Evolutionary conservation across 805 yeast genomes (phyloP).

Genomic region (Huiozyma naganishii): DNA sequence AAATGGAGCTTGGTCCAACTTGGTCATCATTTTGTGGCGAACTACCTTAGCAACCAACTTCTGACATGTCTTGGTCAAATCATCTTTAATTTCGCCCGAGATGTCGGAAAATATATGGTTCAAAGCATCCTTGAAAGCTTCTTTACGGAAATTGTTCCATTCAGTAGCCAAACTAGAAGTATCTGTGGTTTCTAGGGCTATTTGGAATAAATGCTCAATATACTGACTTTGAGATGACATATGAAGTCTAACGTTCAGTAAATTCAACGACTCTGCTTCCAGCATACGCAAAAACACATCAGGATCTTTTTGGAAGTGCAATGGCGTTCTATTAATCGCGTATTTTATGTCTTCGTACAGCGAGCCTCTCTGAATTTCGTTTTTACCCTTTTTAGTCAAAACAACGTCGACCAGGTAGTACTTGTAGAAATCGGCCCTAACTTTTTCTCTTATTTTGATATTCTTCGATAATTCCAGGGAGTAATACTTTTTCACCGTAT

Average conservation of each 20-base stretch:
- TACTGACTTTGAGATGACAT: slow-evolving; percentile 31
- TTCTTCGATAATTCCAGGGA: slow-evolving; percentile 75
- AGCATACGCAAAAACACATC: slow-evolving; percentile 81
- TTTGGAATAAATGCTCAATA: slow-evolving; percentile 37
- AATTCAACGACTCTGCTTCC: slow-evolving; percentile 77
- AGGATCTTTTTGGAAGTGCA: slow-evolving; percentile 65
- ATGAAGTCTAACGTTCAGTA: slow-evolving; percentile 53
- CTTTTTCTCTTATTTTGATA: slow-evolving; percentile 66
- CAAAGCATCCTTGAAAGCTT: slow-evolving; percentile 56
- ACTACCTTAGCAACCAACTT: slow-evolving; percentile 56
- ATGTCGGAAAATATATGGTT: slow-evolving; percentile 56
- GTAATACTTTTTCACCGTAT: slow-evolving; percentile 62
- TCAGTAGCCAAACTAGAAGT: slow-evolving; percentile 61
- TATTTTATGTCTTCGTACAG: slow-evolving; percentile 86
- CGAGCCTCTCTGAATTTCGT: slow-evolving; percentile 67
- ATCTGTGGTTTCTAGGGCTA: slow-evolving; percentile 63
- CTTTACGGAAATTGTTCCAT: slow-evolving; percentile 73
- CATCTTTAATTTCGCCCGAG: slow-evolving; percentile 71
- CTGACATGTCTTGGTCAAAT: slow-evolving; percentile 65
- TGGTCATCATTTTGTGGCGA: slow-evolving; percentile 55
- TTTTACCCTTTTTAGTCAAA: slow-evolving; percentile 73
- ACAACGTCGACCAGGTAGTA: slow-evolving; percentile 63
- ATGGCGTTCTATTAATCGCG: slow-evolving; percentile 69
- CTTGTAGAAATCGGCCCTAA: slow-evolving; percentile 49
- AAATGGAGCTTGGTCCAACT: slow-evolving; percentile 88